Evolutionary conservation across 306 rosid species (phyloP).

Genomic region (Acacia crassicarpa): DNA sequence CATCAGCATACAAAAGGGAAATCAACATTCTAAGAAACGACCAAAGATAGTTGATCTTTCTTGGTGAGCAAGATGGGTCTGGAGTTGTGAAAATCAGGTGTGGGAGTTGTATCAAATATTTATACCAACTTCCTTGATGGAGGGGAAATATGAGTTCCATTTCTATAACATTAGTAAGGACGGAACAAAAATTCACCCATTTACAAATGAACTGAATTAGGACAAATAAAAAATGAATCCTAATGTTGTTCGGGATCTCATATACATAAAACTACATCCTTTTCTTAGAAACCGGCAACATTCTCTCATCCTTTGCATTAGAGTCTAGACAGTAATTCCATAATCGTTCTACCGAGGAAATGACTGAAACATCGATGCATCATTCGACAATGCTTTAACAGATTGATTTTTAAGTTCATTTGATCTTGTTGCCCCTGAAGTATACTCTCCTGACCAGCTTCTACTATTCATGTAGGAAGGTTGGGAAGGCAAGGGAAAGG

Average conservation of each 20-base stretch:
- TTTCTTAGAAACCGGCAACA: not conserved
- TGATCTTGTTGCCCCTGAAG: slow-evolving; percentile 9
- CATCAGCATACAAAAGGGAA: slow-evolving; percentile 30
- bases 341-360: slow-evolving; percentile 29
- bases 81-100: not conserved
- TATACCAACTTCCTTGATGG: not conserved
- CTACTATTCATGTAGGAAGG: slow-evolving; percentile 26
- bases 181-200: not conserved
- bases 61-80: not conserved
- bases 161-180: not conserved
- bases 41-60: slow-evolving; percentile 64
- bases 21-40: slow-evolving; percentile 45
- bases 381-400: slow-evolving; percentile 4
- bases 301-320: not conserved
- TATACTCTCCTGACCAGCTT: slow-evolving; percentile 1
- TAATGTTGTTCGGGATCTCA: not conserved
- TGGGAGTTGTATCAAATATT: not conserved
- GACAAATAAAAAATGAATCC: not conserved
- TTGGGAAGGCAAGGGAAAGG: slow-evolving; percentile 39
- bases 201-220: not conserved
- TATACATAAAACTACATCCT: not conserved
- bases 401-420: not conserved
- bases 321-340: not conserved
- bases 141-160: not conserved
- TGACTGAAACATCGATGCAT: slow-evolving; percentile 24